phyloP scores from a whole-genome alignment of 2,329 filamentous ascomycete species.

The Colletotrichum paranaense region DNA sequence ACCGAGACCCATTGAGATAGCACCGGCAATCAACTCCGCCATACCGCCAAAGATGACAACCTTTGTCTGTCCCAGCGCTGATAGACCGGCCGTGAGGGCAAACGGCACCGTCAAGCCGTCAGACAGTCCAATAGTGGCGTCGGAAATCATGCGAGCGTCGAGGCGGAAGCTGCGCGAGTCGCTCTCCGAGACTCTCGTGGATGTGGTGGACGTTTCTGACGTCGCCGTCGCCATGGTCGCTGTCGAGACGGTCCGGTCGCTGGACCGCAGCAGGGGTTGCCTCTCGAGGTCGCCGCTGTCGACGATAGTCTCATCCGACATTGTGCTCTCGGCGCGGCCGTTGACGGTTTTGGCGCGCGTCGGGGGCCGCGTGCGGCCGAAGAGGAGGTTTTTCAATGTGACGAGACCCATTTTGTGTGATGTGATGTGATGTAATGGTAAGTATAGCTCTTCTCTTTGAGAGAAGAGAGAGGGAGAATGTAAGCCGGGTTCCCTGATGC shows the following conservation, averaged over 20 bases:
- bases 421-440: not conserved
- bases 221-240: conserved; percentile 18
- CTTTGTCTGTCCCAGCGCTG: conserved; percentile 71
- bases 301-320: conserved; percentile 35
- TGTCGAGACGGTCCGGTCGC: conserved; percentile 11
- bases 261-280: conserved; percentile 32
- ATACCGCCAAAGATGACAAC: conserved; percentile 79
- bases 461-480: too few relatives aligned
- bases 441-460: not conserved
- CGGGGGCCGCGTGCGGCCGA: conserved; percentile 26
- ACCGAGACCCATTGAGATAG: conserved; percentile 82
- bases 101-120: conserved; percentile 86
- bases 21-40: conserved; percentile 80
- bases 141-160: conserved; percentile 39
- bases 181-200: conserved; percentile 17
- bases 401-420: conserved; percentile 34
- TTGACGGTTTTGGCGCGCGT: conserved; percentile 4
- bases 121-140: conserved; percentile 72
- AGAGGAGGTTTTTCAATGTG: conserved; percentile 35
- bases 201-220: conserved; percentile 16
- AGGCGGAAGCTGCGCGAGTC: conserved; percentile 31
- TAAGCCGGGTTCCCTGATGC: not conserved
- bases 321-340: conserved; percentile 27
- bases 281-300: conserved; percentile 36
- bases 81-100: conserved; percentile 80